Conservation (phyloP, 441 rosid genomes). For the Eruca vesicaria region DNA sequence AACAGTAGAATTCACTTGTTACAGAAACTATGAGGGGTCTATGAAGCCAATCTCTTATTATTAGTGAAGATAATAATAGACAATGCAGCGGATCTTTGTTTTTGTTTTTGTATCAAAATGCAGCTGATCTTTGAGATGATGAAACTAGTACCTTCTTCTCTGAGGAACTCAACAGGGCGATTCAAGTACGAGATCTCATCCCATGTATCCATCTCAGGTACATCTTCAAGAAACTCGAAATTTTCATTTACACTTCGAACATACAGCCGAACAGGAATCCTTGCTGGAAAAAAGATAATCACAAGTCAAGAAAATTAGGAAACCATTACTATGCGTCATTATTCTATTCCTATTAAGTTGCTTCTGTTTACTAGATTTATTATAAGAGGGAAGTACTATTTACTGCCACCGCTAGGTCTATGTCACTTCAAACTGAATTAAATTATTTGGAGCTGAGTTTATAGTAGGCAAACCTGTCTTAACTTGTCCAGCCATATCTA, state of each 20-base stretch:
- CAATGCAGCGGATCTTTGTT: not conserved
- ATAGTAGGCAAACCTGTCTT: conserved; percentile 66
- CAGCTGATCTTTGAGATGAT: conserved; percentile 2
- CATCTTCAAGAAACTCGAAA: conserved; percentile 71
- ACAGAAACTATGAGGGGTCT: not conserved
- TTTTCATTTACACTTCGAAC: conserved; percentile 53
- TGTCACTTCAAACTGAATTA: not conserved
- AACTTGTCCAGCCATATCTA: conserved; percentile 54
- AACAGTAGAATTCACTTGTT: too few species aligned
- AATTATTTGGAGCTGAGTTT: conserved; percentile 15
- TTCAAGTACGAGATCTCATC: conserved; percentile 78
- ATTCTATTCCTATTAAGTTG: not conserved
- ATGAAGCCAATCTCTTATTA: conserved; percentile 2
- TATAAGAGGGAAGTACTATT: not conserved
- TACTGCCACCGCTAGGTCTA: not conserved
- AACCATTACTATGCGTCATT: not conserved
- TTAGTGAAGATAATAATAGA: not conserved
- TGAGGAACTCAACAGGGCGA: conserved; percentile 66
- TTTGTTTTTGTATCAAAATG: too few species aligned
- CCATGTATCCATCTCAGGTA: conserved; percentile 68
- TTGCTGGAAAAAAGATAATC: conserved; percentile 44
- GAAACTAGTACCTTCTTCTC: conserved; percentile 66
- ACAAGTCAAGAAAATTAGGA: not conserved
- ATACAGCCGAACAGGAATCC: conserved; percentile 85
- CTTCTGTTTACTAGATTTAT: not conserved